phyloP scores from a whole-genome alignment of 495 filamentous ascomycete genomes.

The Penicillium cosmopolitanum region DNA sequence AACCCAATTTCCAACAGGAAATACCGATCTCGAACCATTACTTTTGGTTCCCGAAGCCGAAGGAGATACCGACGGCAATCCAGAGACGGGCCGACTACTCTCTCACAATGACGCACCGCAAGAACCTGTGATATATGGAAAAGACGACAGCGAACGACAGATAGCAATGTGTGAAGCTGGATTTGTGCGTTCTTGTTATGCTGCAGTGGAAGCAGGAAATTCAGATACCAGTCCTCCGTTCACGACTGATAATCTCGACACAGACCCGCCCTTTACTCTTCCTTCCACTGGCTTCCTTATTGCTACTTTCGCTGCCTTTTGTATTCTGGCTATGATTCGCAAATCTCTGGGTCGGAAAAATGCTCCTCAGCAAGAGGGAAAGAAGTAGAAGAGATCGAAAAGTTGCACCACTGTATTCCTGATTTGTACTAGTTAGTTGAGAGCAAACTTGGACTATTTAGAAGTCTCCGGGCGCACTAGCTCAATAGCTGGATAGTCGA shows the following conservation, averaged over 20 bases:
- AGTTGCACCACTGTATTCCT: too few relatives aligned
- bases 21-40: not conserved
- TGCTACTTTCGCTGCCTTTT: conserved; percentile 3
- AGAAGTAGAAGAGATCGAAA: not conserved
- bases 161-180: not conserved
- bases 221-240: conserved; percentile 3
- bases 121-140: not conserved
- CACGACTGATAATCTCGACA: not conserved
- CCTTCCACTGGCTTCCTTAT: not conserved
- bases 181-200: not conserved
- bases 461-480: too few relatives aligned
- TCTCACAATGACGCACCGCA: not conserved
- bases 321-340: not conserved
- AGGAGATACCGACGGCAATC: not conserved
- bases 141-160: not conserved
- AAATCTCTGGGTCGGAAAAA: not conserved
- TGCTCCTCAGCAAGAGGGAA: not conserved
- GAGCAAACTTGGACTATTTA: too few relatives aligned
- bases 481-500: too few relatives aligned
- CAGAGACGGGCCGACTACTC: not conserved
- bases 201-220: not conserved
- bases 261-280: not conserved
- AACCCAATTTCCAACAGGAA: not conserved
- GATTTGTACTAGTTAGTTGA: too few relatives aligned
- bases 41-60: not conserved